Evolutionary conservation across 2,329 filamentous ascomycete genomes (phyloP).

Genomic region (Ophiostoma piceae): DNA sequence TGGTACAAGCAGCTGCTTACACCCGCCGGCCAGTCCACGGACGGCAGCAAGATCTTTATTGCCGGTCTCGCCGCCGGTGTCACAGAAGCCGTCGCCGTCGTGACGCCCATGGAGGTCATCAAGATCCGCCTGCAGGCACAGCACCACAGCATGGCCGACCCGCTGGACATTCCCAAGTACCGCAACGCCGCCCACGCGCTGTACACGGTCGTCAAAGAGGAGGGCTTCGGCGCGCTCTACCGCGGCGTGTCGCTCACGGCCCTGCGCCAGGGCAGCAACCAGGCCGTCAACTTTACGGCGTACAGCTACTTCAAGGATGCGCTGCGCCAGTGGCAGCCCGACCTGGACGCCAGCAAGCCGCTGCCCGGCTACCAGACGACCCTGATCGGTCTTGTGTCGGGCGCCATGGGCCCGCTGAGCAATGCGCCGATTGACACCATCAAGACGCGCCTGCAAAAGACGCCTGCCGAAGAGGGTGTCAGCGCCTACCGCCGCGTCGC

Average conservation of each 20-base stretch:
- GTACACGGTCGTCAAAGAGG: slow-evolving; percentile 88
- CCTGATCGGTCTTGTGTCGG: slow-evolving; percentile 80
- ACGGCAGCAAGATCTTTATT: slow-evolving; percentile 62
- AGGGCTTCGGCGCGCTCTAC: slow-evolving; percentile 82
- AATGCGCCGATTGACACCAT: slow-evolving; percentile 99
- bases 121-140: slow-evolving; percentile 98
- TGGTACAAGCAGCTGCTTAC: slow-evolving; percentile 83
- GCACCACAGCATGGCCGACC: slow-evolving; percentile 96
- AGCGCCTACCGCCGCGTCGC: slow-evolving; percentile 74
- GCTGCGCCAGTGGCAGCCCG: slow-evolving; percentile 67
- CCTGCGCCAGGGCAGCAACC: slow-evolving; percentile 89
- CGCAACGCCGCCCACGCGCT: slow-evolving; percentile 78
- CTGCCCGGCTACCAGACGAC: slow-evolving; percentile 88
- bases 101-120: slow-evolving; percentile 98
- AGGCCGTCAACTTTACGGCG: slow-evolving; percentile 97
- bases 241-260: slow-evolving; percentile 91
- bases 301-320: slow-evolving; percentile 88
- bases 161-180: slow-evolving; percentile 93
- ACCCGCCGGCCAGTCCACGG: slow-evolving; percentile 53
- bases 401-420: slow-evolving; percentile 90
- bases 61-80: slow-evolving; percentile 86
- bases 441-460: slow-evolving; percentile 93
- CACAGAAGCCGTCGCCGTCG: slow-evolving; percentile 92
- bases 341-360: slow-evolving; percentile 52
- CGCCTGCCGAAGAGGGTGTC: slow-evolving; percentile 73